Base-by-base conservation (phyloP, 1,139 yeast genomes). In the Saccharomyces hybrid region DNA sequence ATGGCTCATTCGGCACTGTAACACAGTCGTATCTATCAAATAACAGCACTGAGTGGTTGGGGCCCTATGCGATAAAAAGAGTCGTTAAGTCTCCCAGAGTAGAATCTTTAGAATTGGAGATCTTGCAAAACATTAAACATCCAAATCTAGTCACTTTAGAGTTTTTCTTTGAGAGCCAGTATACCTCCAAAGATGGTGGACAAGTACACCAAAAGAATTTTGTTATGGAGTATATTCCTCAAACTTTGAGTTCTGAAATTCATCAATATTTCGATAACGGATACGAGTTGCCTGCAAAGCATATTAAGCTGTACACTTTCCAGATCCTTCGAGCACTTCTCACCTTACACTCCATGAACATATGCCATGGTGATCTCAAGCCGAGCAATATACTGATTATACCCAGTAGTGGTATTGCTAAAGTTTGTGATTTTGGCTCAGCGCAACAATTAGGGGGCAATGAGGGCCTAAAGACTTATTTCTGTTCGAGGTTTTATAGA, bases 381-480 rank as follows among this genome's bases (percentile, higher is more conserved):
- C 95, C 95, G 11, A 86, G 85, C 68, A 87, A 87, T 68, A 76
- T 93, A 71, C 74, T 93, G 55, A 75, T 93, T 46, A 85, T 96
- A 0, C 95, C 96, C 0, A 81, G 81, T 56, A 38, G 25, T 5
- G 98, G 99, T 0, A 84, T 86, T 61, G 74, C 93, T 60, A 93
- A 93, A 69, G 80, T 93, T 59, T 98, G 98, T 5, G 99, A 93
- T 88, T 93, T 93, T 75, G 99, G 99, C 63, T 76, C 93, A 52
- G 98, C 98, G 0, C 73, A 98, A 56, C 81, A 91, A 1, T 73
- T 88, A 58, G 25, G 13, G 44, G 25, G 6, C 13, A 38, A 38
- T 8, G 25, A 4, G 5, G 44, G 7, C 1, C 44, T 16, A 8
- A 38, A 38, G 25, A 38, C 44, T 1, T 38, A 38, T 9, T 38